These are phyloP conservation scores for Penicillium sp. DNA, from an alignment of 2,329 filamentous ascomycete species.

Conservation along the genomic window DNA sequence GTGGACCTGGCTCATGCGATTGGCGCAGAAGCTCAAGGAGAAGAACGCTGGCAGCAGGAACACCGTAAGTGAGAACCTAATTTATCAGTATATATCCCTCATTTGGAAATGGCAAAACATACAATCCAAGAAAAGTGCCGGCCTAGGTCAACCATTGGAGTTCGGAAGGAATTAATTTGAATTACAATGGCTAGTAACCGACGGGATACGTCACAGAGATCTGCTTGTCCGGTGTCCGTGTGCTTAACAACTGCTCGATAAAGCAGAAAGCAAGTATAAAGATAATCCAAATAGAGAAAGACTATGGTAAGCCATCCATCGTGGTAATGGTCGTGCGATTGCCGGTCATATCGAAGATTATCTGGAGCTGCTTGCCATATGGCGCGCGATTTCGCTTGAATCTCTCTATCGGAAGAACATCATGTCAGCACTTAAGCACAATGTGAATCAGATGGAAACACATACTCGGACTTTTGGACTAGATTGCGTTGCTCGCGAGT, in stretches of 20 bases:
- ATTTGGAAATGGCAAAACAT: conserved; percentile 5
- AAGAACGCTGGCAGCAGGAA: conserved; percentile 35
- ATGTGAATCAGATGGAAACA: not conserved
- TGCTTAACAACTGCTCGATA: conserved; percentile 36
- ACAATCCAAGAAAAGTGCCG: conserved; percentile 39
- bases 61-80: conserved; percentile 35
- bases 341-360: conserved; percentile 29
- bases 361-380: conserved; percentile 28
- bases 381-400: conserved; percentile 26
- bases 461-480: conserved; percentile 30
- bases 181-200: conserved; percentile 33
- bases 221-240: conserved; percentile 31
- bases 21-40: conserved; percentile 37
- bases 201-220: conserved; percentile 35
- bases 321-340: conserved; percentile 9
- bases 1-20: conserved; percentile 29
- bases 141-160: conserved; percentile 31
- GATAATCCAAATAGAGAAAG: conserved; percentile 36
- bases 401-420: conserved; percentile 19
- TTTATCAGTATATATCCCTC: not conserved
- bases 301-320: conserved; percentile 23
- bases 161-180: conserved; percentile 28
- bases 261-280: conserved; percentile 38
- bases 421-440: not conserved
- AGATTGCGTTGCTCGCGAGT: conserved; percentile 24